Base-by-base conservation (phyloP, 176 grass and related monocot genomes). In the Carex parvula region DNA sequence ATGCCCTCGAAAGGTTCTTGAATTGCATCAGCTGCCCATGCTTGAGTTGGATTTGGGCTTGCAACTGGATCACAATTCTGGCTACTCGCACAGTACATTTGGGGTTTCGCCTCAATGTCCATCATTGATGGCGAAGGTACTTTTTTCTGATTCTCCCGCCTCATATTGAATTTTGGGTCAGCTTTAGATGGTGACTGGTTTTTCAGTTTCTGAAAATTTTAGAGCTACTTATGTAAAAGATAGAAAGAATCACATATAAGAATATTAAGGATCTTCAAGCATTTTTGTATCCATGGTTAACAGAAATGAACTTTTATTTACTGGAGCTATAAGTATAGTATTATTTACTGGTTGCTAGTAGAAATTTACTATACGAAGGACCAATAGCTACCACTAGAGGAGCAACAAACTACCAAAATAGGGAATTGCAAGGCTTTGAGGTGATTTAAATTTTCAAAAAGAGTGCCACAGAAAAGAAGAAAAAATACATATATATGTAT, bases 1-100 rank as follows among this genome's bases (percentile, higher is more conserved):
- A 94, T 94, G 79, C 94, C 91, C 85, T 94, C 92, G 70, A 90
- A 86, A 16, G 92, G 89, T 52, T 97, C 89, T 32, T 86, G 66
- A 24, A 85, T 54, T 76, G 72, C 42, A 4, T 84, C 79, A 32
- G 39, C 81, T 37, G 33, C 7, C 58, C 10, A 59, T 46, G 32
- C 60, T 81, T 48, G 58, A 64, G 21, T 20, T 22, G 3, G 50
- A 35, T 30, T 8, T 35, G 24, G 26, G 2, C 0, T 78, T 52
- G 22, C 15, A 33, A 78, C 50, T 18, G 73, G 73, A 78, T 78
- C 73, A 78, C 14, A 78, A n/a, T n/a, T 78, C 24, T 78, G 24
- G 26, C 26, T 57, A 33, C 15, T 57, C 16, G 15, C 73, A 78
- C 1, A 17, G 14, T 24, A 77, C 32, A 12, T 30, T 56, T 77